Evolutionary conservation across 75 land plant species (phyloP), one percentile per base, ranked within the genome.

Genomic region (Picea glauca): DNA sequence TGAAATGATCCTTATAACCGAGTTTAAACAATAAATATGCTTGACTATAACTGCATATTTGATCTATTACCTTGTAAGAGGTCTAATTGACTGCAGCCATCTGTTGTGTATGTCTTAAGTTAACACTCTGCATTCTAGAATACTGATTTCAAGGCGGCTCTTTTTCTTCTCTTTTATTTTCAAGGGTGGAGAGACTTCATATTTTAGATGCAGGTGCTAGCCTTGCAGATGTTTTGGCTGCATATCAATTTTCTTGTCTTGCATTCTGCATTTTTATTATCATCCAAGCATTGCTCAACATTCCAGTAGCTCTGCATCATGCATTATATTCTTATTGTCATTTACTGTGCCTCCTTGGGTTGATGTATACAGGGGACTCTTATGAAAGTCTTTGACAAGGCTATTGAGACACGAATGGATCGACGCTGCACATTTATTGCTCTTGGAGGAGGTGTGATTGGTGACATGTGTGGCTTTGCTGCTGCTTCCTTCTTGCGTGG

Each of bases 381-480:
- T 60, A 94, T 89, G 98, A 94, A 96, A 83, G 90, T 94, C 33
- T 94, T 87, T 85, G 99, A 96, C 78, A 96, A 96, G 81, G 99
- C 99, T 13, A 89, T 96, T 33, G 98, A 90, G 81, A 90, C 98
- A 76, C 79, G 91, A 43, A 77, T 96, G 87, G 99, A 96, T 78
- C 86, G 95, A 6, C 85, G 87, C 15, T 94, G 93, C 78, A 96
- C 99, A 62, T 96, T 96, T 87, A 86, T 96, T 73, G 99, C 99
- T 20, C 89, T 96, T 74, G 99, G 99, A 61, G 98, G 99, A 57
- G 99, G 99, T 67, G 99, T 96, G 3, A 96, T 96, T 83, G 99
- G 99, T 66, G 99, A 96, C 73, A 96, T 96, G 99, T 94, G 99
- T 86, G 99, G 99, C 54, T 96, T 83, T 92, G 99, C 99, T 83